Percentiles rank a stretch among this genome's conserved stretches.
Conservation (phyloP, 140 eudicot genomes). For the Cichorium intybus region DNA sequence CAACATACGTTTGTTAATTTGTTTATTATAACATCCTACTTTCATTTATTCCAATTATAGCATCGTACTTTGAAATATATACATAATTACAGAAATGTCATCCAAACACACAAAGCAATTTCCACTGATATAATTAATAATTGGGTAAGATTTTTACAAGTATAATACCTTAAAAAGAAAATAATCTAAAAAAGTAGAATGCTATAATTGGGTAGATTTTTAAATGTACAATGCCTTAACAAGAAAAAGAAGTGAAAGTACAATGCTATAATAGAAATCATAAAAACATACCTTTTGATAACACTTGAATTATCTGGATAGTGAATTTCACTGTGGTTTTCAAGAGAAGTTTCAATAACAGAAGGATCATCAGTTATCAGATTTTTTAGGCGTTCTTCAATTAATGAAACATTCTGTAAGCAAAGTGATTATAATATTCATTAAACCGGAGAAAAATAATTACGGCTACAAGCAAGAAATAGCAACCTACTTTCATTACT, state of each 20-base stretch:
- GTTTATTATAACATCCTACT: too few relatives aligned
- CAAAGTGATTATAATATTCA: not conserved
- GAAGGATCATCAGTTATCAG: conserved; percentile 81
- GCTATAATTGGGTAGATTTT: too few relatives aligned
- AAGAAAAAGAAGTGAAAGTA: too few relatives aligned
- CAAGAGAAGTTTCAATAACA: conserved; percentile 58
- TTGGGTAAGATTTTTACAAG: too few relatives aligned
- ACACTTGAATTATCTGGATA: conserved; percentile 58
- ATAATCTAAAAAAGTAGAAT: too few relatives aligned
- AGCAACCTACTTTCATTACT: not conserved
- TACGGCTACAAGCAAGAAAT: not conserved
- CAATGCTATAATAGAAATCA: not conserved
- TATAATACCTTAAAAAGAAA: too few relatives aligned
- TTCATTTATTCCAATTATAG: too few relatives aligned
- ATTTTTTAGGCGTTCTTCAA: conserved; percentile 61
- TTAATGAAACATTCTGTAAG: conserved; percentile 57
- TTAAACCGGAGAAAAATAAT: not conserved
- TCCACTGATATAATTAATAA: too few relatives aligned
- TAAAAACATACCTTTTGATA: conserved; percentile 48
- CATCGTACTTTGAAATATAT: not conserved
- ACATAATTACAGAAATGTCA: too few relatives aligned
- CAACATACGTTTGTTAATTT: too few relatives aligned
- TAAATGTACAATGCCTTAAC: too few relatives aligned
- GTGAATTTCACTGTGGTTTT: conserved; percentile 47
- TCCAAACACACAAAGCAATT: too few relatives aligned